Evolutionary conservation across 441 rosid genomes (phyloP).

Genomic region (Euphorbia celastroides): DNA sequence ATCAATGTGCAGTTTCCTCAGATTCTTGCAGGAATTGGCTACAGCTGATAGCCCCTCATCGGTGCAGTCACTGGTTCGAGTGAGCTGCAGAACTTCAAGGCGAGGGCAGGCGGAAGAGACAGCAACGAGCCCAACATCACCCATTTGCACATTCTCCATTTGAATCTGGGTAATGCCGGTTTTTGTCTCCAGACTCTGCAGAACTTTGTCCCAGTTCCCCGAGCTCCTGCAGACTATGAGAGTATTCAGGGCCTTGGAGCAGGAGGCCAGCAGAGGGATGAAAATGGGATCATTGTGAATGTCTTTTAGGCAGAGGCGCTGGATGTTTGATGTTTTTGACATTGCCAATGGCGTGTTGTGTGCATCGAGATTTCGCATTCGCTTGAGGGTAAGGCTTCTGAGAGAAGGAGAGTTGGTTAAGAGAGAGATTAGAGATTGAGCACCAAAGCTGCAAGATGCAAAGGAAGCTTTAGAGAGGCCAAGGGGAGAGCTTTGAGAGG

Average conservation of each 20-base stretch:
- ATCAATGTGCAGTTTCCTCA: conserved; percentile 38
- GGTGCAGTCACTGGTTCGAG: conserved; percentile 32
- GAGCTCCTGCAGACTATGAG: conserved; percentile 41
- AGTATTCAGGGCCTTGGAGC: conserved; percentile 20
- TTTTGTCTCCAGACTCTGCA: conserved; percentile 15
- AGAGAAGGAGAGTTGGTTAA: conserved; percentile 35
- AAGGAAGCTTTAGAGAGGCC: conserved; percentile 28
- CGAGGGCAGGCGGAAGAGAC: conserved; percentile 31
- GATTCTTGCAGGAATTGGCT: conserved; percentile 30
- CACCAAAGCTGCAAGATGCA: conserved; percentile 32
- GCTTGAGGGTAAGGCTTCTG: conserved; percentile 34
- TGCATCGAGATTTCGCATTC: conserved; percentile 34
- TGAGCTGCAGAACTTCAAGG: conserved; percentile 31
- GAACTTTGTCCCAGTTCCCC: conserved; percentile 38
- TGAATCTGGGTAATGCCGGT: conserved; percentile 33
- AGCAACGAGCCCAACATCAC: conserved; percentile 33
- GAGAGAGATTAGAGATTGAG: conserved; percentile 27
- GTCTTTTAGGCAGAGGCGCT: conserved; percentile 37
- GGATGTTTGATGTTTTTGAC: not conserved
- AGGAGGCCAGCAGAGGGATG: conserved; percentile 23
- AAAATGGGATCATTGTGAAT: conserved; percentile 39
- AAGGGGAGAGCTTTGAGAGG: conserved; percentile 21
- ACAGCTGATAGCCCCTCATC: conserved; percentile 31
- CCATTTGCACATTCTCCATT: conserved; percentile 36
- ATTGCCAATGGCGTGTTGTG: conserved; percentile 14